Conservation (phyloP, 225 moss, liverwort and hornwort species). For the Marchantia polymorpha region DNA sequence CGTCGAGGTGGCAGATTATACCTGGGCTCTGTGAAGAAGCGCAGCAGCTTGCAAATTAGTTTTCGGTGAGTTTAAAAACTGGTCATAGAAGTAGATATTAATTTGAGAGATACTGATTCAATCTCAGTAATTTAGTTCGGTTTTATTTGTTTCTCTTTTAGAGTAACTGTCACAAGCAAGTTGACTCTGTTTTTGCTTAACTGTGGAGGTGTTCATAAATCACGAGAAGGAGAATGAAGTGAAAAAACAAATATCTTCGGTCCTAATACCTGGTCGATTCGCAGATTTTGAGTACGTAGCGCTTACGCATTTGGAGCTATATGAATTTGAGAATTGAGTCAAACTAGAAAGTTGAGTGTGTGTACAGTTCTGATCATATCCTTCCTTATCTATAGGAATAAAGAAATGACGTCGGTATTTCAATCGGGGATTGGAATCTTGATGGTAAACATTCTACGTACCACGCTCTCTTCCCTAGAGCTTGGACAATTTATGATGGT, state of each 20-base stretch:
- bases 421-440: constrained; percentile 95
- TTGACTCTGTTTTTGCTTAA: neutral
- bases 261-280: constrained; percentile 63
- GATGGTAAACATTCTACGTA: constrained; percentile 89
- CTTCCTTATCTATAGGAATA: constrained; percentile 13
- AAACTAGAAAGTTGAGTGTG: too few relatives aligned
- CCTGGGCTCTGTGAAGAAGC: constrained; percentile 93
- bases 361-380: constrained; percentile 4
- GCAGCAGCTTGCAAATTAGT: constrained; percentile 85
- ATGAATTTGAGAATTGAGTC: neutral
- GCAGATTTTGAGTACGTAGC: constrained; percentile 32
- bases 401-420: constrained; percentile 61
- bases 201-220: constrained; percentile 71
- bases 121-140: too few relatives aligned
- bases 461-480: constrained; percentile 96
- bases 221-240: constrained; percentile 63
- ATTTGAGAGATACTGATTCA: neutral
- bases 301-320: neutral
- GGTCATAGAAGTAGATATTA: neutral
- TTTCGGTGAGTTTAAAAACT: constrained; percentile 53
- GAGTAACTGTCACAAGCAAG: neutral
- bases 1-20: constrained; percentile 88
- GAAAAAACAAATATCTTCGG: constrained; percentile 74
- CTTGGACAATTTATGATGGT: constrained; percentile 99
- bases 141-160: neutral